Base-by-base conservation (phyloP, 139 green algal genomes). In the Chlamydomonas incerta region DNA sequence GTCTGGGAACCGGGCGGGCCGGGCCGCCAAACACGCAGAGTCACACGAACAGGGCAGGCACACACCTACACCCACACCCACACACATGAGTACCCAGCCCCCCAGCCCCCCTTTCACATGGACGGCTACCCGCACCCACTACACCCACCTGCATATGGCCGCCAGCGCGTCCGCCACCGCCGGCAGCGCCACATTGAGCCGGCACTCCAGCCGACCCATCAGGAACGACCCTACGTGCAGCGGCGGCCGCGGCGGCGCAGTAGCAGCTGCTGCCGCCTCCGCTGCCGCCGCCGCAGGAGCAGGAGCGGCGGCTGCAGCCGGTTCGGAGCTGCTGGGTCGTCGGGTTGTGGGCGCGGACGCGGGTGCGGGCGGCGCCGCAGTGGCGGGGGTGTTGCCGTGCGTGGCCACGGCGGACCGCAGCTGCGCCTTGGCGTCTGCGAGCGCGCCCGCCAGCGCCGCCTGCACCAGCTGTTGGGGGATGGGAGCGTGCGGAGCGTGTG, bases 391-490 rank as follows among this genome's bases (percentile, higher is more conserved):
- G 37, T 60, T 41, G 57, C 58, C 74, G 34, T 82, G 74, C 21
- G 74, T 41, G 57, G 57, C 58, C 3, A 82, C 37, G 13, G 58
- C 34, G 14, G 57, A 34, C 31, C 71, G 58, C 29, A 82, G 74
- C 74, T 72, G 74, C 21, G 74, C 74, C 74, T 82, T 82, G 34
- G 74, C 74, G 10, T 82, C 74, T 23, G 34, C 74, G 57, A 82
- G 74, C 58, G 74, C 74, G 17, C 74, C 74, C 5, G 34, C 0
- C 20, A 82, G 26, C 33, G 74, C 74, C 57, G 24, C 57, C 2
- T 28, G 58, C 24, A 82, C 35, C 35, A 82, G 35, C 58, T 72
- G 58, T n/a, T n/a, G n/a, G n/a, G n/a, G n/a, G n/a, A n/a, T n/a
- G n/a, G n/a, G n/a, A n/a, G n/a, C n/a, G n/a, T n/a, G n/a, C n/a